Conservation (phyloP, 805 yeast species). For the Nakazawaea populi region DNA sequence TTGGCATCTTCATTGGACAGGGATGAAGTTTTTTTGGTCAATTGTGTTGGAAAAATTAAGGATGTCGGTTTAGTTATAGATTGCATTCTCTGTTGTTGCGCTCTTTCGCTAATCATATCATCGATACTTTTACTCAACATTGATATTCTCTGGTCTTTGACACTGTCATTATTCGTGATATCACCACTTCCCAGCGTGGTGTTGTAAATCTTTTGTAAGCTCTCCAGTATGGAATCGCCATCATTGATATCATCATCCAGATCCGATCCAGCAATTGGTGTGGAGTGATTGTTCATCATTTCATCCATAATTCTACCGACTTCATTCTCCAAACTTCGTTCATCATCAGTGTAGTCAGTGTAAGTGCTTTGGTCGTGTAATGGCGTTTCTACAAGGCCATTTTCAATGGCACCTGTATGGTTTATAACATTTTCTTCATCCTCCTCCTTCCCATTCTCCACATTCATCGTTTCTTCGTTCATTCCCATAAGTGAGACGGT, state of each 20-base stretch:
- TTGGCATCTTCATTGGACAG: conserved; percentile 5
- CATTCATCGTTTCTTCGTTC: too few relatives aligned
- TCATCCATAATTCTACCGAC: background rate
- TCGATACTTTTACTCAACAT: conserved; percentile 8
- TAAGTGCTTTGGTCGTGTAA: background rate
- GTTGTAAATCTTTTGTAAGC: conserved; percentile 14
- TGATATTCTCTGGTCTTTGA: conserved; percentile 5
- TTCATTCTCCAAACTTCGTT: background rate
- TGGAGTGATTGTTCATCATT: background rate
- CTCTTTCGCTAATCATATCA: conserved; percentile 7
- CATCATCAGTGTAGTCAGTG: background rate
- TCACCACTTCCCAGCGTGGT: background rate
- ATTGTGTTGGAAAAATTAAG: conserved; percentile 2
- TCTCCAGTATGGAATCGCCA: conserved; percentile 12
- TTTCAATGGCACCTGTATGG: background rate
- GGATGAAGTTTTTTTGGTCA: conserved; percentile 6
- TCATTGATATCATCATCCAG: background rate
- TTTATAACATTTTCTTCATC: too few relatives aligned
- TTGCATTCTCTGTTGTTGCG: conserved; percentile 21
- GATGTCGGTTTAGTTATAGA: conserved; percentile 3
- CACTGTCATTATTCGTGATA: background rate
- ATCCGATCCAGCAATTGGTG: conserved; percentile 10
- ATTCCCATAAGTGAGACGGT: too few relatives aligned
- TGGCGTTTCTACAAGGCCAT: background rate
- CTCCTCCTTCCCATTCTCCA: too few relatives aligned